Base-by-base conservation (phyloP, 2,329 filamentous ascomycete genomes). In the Sclerotinia glacialis region DNA sequence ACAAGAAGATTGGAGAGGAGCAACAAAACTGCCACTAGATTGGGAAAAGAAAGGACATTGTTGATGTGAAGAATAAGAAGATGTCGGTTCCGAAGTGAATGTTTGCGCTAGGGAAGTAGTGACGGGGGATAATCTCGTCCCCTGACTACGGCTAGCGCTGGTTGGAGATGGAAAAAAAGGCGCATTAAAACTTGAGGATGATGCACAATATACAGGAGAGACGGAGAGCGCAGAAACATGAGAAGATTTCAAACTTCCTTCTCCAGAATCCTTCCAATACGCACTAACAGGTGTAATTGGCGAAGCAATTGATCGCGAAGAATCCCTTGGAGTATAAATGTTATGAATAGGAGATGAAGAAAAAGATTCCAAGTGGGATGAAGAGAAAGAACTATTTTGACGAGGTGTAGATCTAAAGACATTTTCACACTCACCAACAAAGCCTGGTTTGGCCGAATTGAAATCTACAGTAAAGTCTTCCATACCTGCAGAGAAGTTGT, bases 1-100 rank as follows among this genome's bases (percentile, higher is more conserved):
- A 84, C 82, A 83, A 77, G 80, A 81, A 76, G 78, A 80, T 75
- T 79, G 77, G 72, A 83, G 79, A 77, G 82, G 82, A 76, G 81
- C 78, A 71, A 83, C 77, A 74, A 83, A 83, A 77, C 80, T 82
- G 69, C 81, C 81, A 74, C 80, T 83, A 70, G 80, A 82, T 74
- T 82, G 82, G 79, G 78, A 80, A 79, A 83, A 83, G 76, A 82
- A 83, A 80, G 78, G 77, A 78, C 80, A 78, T 60, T 72, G 72
- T 68, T 74, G 71, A 70, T 71, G 73, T 56, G 56, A 68, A 40
- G 70, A 40, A 67, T 70, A 70, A 49, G 69, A 69, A 53, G 67
- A 61, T 50, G 68, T 68, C 54, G 68, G 55, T 46, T 72, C 71
- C 34, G 71, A 67, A 52, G 60, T 59, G 34, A 70, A 69, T 56